Evolutionary conservation across 108 stramenopile genomes (phyloP), one percentile per base, ranked within the genome.

Genomic region (Chaetoceros tenuissimus): DNA sequence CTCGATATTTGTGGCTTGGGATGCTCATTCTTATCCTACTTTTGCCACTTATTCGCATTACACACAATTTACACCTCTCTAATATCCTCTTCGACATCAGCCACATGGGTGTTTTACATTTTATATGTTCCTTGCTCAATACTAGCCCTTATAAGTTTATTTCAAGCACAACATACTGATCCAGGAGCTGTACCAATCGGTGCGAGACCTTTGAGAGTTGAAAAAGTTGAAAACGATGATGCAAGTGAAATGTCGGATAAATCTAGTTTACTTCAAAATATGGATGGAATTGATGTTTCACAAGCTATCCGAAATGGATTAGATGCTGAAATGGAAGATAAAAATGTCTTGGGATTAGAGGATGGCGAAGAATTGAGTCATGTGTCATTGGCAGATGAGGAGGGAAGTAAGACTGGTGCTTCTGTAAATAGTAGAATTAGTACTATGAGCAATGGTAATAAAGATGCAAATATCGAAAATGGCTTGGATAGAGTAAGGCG

Each of bases 101-200:
- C 34, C 34, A 40, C 34, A 13, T 13, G 5, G 34, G 34, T 40
- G 13, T 40, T 40, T 40, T 40, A 40, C 34, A 40, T 40, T 40
- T 5, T 5, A 5, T 40, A 40, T 40, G 8, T 40, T 13, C 34
- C 34, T 10, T 40, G 34, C 34, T 10, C 8, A 10, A 5, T 40
- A 10, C 13, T 40, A 40, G 34, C 34, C 5, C 13, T 40, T 5
- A 40, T 5, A 10, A 40, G 13, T 40, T 40, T 40, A 13, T 10
- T 40, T 10, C 5, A 10, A 13, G 34, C 34, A 13, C 34, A 40
- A 13, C 34, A 40, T 40, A 78, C 79, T 2, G 73, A 92, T 74
- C 90, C 90, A 23, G 90, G 90, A 5, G 78, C 82, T 17, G 85
- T 92, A 40, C 90, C 90, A 1, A 72, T 86, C 74, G 84, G 85